Conservation (phyloP, 2,329 filamentous ascomycete genomes). For the Fusarium sp. region DNA sequence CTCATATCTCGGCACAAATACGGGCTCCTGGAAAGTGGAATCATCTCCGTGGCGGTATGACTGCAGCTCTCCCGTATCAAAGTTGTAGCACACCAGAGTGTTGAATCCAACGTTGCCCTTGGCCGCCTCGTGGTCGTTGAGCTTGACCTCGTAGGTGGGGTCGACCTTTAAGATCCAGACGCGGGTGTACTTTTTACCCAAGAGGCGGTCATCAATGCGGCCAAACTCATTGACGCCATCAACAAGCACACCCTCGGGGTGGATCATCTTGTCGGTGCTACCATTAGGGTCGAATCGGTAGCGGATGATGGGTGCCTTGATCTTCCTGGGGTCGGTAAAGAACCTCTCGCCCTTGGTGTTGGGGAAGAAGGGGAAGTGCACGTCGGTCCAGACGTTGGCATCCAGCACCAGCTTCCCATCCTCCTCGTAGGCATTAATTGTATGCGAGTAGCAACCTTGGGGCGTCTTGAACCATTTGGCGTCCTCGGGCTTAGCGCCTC, state of each 20-base stretch:
- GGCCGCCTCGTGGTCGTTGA: constrained; percentile 13
- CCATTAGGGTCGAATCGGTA: constrained; percentile 9
- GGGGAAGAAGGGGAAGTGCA: constrained; percentile 18
- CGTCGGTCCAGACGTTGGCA: constrained; percentile 9
- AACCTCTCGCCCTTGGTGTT: constrained; percentile 16
- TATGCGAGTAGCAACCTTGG: constrained; percentile 19
- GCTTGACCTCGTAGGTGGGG: constrained; percentile 2
- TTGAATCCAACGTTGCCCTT: constrained; percentile 12
- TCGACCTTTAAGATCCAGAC: constrained; percentile 17
- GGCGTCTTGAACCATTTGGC: constrained; percentile 22
- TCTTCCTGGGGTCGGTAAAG: constrained; percentile 14
- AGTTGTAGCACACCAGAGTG: constrained; percentile 15
- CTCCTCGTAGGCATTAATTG: constrained; percentile 12
- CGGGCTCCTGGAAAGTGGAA: constrained; percentile 15
- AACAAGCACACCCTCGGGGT: constrained; percentile 7
- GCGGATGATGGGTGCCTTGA: constrained; percentile 12
- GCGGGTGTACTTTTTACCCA: constrained; percentile 14
- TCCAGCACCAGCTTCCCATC: constrained; percentile 15
- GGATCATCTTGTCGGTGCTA: constrained; percentile 3
- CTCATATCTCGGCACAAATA: constrained; percentile 11
- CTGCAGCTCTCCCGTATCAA: constrained; percentile 10
- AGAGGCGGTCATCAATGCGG: constrained; percentile 13
- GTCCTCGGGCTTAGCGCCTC: constrained; percentile 23
- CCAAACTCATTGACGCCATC: constrained; percentile 13
- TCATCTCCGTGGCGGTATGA: constrained; percentile 10